These are phyloP conservation scores for Phytophthora hibernalis DNA, from an alignment of 352 stramenopile species.

Conservation along the genomic window DNA sequence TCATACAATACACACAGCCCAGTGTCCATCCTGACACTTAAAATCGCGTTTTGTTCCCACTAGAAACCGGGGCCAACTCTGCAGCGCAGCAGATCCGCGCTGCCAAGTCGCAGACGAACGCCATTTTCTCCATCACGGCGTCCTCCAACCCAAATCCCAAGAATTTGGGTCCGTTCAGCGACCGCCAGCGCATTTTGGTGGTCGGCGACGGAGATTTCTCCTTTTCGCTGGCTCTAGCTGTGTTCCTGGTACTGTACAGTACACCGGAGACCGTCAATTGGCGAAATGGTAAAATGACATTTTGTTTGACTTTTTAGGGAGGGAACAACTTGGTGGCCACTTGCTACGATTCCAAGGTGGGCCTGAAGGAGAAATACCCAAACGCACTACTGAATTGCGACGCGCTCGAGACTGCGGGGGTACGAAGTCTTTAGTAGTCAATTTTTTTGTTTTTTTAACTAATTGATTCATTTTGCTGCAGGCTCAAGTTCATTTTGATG, in stretches of 20 bases:
- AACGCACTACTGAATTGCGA: constrained; percentile 74
- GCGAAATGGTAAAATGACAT: constrained; percentile 6
- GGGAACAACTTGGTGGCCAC: constrained; percentile 73
- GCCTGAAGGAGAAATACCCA: constrained; percentile 79
- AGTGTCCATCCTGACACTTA: background rate
- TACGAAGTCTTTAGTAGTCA: constrained; percentile 18
- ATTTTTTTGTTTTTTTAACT: background rate
- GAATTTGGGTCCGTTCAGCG: constrained; percentile 74
- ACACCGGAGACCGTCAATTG: background rate
- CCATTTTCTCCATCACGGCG: constrained; percentile 69
- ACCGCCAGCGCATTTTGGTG: constrained; percentile 79
- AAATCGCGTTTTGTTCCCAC: background rate
- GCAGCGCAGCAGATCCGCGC: constrained; percentile 37
- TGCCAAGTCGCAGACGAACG: constrained; percentile 71
- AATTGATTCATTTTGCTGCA: constrained; percentile 36
- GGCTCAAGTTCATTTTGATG: constrained; percentile 68
- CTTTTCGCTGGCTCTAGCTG: constrained; percentile 77
- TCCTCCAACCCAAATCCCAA: constrained; percentile 88
- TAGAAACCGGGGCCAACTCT: constrained; percentile 35
- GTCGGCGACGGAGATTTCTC: constrained; percentile 90
- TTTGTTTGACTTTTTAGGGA: constrained; percentile 41
- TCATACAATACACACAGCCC: background rate
- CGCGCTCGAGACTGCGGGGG: constrained; percentile 72
- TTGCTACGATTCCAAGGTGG: constrained; percentile 75
- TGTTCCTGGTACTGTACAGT: constrained; percentile 59